Evolutionary conservation across 2,329 filamentous ascomycete species (phyloP), one percentile per base, ranked within the genome.

Genomic region (Penicillium sp.): DNA sequence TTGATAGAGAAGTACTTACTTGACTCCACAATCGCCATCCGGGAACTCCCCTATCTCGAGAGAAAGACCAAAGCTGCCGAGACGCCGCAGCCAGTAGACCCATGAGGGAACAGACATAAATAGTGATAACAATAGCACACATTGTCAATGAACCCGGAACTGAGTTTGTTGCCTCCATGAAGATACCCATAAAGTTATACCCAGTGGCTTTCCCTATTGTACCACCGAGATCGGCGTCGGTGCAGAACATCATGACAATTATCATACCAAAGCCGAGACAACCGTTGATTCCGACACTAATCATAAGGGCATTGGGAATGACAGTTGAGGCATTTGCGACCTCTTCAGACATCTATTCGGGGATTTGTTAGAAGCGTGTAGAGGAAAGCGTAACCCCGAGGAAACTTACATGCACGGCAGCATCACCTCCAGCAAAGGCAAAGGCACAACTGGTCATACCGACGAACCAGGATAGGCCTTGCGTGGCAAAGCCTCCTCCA

Each of bases 401-500:
- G 17, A 29, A 19, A 65, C 70, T 47, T 62, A 77, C 74, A 63
- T 77, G 75, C n/a, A 74, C 71, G 7, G 72, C 73, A 13, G 69
- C 70, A 59, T 77, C 74, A 25, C 64, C 68, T 27, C 73, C 73
- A 12, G 71, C 62, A 53, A 76, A 75, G 4, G 71, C 70, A 62
- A 74, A 75, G 6, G 71, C 69, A 29, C 68, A 67, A 8, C 66
- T 68, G 33, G 69, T 67, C 55, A 75, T 66, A 25, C 73, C 73
- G n/a, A 75, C 69, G 35, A 73, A 69, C 45, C 69, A 73, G 3
- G 80, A 78, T 23, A 83, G 64, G 2, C 61, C 68, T 31, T 75
- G 69, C 2, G 68, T 78, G 4, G 69, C 68, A 77, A 79, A 83
- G 1, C 68, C 69, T 1, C 79, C 81, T 13, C 65, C 59, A 58